Evolutionary conservation across 768 basidiomycete genomes (phyloP).

Genomic region (Kwoniella sp.): DNA sequence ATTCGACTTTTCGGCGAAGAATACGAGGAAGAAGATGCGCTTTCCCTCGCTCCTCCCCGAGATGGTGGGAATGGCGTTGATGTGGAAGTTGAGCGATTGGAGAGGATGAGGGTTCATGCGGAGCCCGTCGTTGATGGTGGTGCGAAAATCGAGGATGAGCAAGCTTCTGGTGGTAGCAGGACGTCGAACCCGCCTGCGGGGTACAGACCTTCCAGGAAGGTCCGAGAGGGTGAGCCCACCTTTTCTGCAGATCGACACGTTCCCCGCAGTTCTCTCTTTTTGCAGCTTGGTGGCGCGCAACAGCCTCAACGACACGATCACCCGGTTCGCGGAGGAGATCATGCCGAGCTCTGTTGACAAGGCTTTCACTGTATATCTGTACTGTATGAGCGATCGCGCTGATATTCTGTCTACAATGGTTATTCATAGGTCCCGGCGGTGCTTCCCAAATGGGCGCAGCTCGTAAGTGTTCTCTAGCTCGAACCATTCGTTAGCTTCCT

Average conservation of each 20-base stretch:
- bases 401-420: no score
- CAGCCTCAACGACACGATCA: no score
- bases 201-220: conserved; percentile 49
- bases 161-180: neutral
- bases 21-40: conserved; percentile 53
- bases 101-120: conserved; percentile 46
- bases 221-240: conserved; percentile 45
- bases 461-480: conserved; percentile 32
- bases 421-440: conserved; percentile 43
- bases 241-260: neutral
- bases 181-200: conserved; percentile 42
- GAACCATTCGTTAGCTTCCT: neutral
- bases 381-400: no score
- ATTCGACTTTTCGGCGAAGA: conserved; percentile 47
- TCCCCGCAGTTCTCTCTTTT: no score
- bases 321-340: no score
- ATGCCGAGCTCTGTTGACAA: no score
- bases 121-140: conserved; percentile 38
- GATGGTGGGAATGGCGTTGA: conserved; percentile 48
- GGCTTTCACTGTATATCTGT: no score
- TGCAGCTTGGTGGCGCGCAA: no score
- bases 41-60: conserved; percentile 52
- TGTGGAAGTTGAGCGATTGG: conserved; percentile 45
- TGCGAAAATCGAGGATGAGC: conserved; percentile 40
- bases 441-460: conserved; percentile 43